A percentile compares a stretch with the other conserved stretches of the same genome.
Evolutionary conservation across 306 rosid species (phyloP).

Genomic region (Vigna angularis): DNA sequence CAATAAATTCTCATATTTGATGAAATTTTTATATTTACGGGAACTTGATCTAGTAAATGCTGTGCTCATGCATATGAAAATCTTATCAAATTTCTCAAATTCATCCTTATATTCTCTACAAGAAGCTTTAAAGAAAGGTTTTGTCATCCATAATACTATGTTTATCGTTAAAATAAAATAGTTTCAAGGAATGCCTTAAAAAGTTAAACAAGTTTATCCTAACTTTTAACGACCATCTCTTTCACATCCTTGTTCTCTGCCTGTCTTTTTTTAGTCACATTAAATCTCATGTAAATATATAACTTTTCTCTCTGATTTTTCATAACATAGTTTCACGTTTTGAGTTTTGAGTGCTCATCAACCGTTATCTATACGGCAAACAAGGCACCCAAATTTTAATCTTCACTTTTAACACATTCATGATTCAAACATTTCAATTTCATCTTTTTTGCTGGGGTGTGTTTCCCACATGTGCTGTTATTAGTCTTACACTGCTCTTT

Average conservation of each 20-base stretch:
- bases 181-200: no score
- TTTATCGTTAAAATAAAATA: no score
- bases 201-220: background rate
- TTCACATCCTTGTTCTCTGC: no score
- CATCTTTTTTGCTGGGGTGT: background rate
- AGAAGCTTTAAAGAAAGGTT: background rate
- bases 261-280: no score
- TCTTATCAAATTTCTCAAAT: background rate
- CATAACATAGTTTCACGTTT: no score
- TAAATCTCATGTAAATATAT: no score
- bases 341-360: no score
- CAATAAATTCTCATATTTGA: background rate
- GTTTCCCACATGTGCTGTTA: background rate
- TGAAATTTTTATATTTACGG: background rate
- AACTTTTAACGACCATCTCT: background rate
- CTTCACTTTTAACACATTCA: background rate
- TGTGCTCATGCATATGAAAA: background rate
- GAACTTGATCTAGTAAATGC: background rate
- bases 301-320: no score
- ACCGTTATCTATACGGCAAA: no score
- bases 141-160: no score
- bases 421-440: conserved; percentile 14
- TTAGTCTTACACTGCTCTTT: background rate
- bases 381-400: background rate
- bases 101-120: conserved; percentile 4